Conservation (phyloP, 306 rosid species). For the Sophora flavescens region DNA sequence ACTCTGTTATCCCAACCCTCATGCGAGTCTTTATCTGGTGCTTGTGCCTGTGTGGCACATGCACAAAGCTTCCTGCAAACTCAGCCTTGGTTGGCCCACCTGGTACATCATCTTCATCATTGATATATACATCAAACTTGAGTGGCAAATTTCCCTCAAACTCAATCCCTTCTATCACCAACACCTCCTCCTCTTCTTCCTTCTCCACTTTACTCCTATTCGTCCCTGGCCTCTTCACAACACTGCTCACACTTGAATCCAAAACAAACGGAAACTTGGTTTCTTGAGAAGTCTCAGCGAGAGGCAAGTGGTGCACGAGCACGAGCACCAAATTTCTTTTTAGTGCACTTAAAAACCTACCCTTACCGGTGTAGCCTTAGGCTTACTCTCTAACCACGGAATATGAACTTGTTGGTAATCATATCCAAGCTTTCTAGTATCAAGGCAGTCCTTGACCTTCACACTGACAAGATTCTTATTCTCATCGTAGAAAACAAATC, state of each 20-base stretch:
- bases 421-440: slow-evolving; percentile 55
- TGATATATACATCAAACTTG: slow-evolving; percentile 68
- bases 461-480: slow-evolving; percentile 58
- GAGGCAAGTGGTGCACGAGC: background rate
- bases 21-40: slow-evolving; percentile 44
- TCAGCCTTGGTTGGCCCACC: slow-evolving; percentile 53
- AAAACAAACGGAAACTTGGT: slow-evolving; percentile 49
- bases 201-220: slow-evolving; percentile 48
- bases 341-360: background rate
- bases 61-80: slow-evolving; percentile 75
- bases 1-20: slow-evolving; percentile 56
- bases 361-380: slow-evolving; percentile 33
- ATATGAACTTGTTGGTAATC: slow-evolving; percentile 57
- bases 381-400: slow-evolving; percentile 58
- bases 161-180: slow-evolving; percentile 56
- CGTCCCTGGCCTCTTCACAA: slow-evolving; percentile 59
- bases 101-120: slow-evolving; percentile 64
- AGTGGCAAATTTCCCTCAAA: slow-evolving; percentile 47
- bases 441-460: slow-evolving; percentile 58
- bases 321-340: too few relatives aligned
- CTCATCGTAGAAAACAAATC: slow-evolving; percentile 68
- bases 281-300: slow-evolving; percentile 30
- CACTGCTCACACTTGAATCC: slow-evolving; percentile 41
- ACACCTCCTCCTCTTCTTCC: slow-evolving; percentile 53
- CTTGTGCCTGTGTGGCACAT: slow-evolving; percentile 49